Percentiles rank a stretch among this genome's conserved stretches.
These are phyloP conservation scores for Somion occarium DNA, from an alignment of 1,284 basidiomycete genomes.

Conservation along the genomic window DNA sequence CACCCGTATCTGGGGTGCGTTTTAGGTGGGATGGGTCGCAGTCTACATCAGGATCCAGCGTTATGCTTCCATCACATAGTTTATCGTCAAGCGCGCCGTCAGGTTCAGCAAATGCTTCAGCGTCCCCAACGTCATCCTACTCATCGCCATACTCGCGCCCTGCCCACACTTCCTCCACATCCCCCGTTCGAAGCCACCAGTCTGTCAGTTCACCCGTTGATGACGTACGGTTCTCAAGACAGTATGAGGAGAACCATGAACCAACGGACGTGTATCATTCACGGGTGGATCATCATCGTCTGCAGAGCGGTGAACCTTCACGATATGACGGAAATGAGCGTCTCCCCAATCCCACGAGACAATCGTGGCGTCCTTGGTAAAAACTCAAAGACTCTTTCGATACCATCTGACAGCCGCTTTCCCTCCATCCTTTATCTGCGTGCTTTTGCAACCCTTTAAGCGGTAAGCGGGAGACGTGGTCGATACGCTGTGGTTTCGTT, in stretches of 20 bases:
- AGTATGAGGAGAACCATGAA: background rate
- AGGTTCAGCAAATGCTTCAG: background rate
- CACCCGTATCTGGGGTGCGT: background rate
- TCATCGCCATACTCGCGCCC: background rate
- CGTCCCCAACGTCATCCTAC: background rate
- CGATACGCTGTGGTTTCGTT: background rate
- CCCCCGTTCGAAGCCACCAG: background rate
- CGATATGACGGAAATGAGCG: constrained; percentile 2
- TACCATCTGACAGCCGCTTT: constrained; percentile 1
- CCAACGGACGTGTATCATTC: background rate
- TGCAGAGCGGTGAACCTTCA: background rate
- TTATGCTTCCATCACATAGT: background rate
- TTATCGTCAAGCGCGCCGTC: background rate
- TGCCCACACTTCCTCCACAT: background rate
- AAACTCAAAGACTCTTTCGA: background rate
- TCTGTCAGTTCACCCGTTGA: background rate
- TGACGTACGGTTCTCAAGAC: background rate
- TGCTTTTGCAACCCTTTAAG: background rate
- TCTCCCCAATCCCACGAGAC: constrained; percentile 1
- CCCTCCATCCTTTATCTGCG: background rate
- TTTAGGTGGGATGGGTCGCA: background rate
- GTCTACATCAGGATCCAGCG: background rate
- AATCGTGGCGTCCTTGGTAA: constrained; percentile 6
- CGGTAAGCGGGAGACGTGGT: background rate
- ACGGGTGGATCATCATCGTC: background rate